phyloP scores from a whole-genome alignment of 345 rosid genomes.

The Ceriops tagal region DNA sequence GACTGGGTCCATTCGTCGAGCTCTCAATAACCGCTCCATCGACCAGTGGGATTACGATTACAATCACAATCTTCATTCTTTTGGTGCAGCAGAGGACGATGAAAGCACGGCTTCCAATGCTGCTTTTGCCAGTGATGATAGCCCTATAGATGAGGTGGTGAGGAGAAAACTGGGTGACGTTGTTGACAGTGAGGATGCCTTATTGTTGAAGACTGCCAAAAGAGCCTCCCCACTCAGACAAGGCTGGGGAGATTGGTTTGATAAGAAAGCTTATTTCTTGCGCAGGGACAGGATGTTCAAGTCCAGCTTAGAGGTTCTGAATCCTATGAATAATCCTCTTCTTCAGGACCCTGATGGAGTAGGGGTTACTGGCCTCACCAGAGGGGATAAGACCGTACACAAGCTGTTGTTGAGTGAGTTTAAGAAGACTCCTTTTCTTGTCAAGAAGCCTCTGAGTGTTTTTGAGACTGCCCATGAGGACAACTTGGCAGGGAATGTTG shows the following conservation, averaged over 20 bases:
- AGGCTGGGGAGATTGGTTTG: constrained; percentile 98
- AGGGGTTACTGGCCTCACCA: constrained; percentile 65
- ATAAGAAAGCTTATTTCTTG: constrained; percentile 82
- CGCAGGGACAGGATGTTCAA: constrained; percentile 82
- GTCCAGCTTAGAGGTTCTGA: constrained; percentile 69
- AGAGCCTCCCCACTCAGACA: constrained; percentile 63
- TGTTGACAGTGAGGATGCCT: constrained; percentile 61
- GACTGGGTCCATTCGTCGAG: constrained; percentile 55
- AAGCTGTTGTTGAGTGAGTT: constrained; percentile 62
- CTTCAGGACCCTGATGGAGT: constrained; percentile 91
- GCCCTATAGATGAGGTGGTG: constrained; percentile 67
- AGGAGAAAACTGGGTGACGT: constrained; percentile 68
- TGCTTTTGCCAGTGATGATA: constrained; percentile 76
- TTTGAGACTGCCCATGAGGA: constrained; percentile 19
- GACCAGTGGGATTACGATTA: constrained; percentile 88
- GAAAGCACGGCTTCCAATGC: constrained; percentile 23
- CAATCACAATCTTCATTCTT: constrained; percentile 33
- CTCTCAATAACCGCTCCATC: constrained; percentile 59
- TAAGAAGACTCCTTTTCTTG: constrained; percentile 54
- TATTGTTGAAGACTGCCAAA: constrained; percentile 57
- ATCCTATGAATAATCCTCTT: constrained; percentile 76
- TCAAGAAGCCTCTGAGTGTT: constrained; percentile 61
- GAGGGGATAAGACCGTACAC: constrained; percentile 72
- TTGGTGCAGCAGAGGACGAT: constrained; percentile 24
- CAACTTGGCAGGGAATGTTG: constrained; percentile 17